These are phyloP conservation scores for Termitomyces sp. DNA, from an alignment of 768 basidiomycete species.

Conservation along the genomic window DNA sequence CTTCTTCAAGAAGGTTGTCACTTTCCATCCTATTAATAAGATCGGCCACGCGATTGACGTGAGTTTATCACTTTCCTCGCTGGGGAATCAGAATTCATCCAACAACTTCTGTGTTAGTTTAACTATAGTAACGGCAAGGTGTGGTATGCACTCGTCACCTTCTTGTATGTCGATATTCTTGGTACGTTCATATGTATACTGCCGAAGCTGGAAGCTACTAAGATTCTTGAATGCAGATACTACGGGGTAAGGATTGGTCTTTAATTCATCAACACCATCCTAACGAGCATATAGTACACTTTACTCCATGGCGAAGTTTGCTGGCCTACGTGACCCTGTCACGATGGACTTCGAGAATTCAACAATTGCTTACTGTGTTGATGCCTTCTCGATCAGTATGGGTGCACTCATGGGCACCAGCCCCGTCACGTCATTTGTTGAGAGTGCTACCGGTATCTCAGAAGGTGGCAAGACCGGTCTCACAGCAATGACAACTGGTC, in stretches of 20 bases:
- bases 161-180: conserved; percentile 86
- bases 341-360: conserved; percentile 86
- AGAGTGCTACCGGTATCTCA: conserved; percentile 75
- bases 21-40: conserved; percentile 58
- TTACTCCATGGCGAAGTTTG: conserved; percentile 89
- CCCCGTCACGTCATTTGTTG: conserved; percentile 80
- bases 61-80: conserved; percentile 19
- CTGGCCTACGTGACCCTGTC: conserved; percentile 79
- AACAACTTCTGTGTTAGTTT: conserved; percentile 29
- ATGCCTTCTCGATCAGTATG: conserved; percentile 77
- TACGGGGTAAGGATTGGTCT: conserved; percentile 31
- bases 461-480: conserved; percentile 90
- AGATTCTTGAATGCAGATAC: conserved; percentile 31
- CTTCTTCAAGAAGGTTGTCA: conserved; percentile 82
- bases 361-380: conserved; percentile 77
- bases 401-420: conserved; percentile 77
- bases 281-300: conserved; percentile 50
- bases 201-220: background rate
- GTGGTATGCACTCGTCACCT: conserved; percentile 86
- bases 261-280: background rate
- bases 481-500: conserved; percentile 65
- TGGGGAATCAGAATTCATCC: background rate
- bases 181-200: conserved; percentile 34
- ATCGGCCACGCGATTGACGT: conserved; percentile 70
- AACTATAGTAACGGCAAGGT: conserved; percentile 63